A percentile compares a stretch with the other conserved stretches of the same genome.
phyloP scores from a whole-genome alignment of 352 stramenopile species.

The Phytopythium vexans region DNA sequence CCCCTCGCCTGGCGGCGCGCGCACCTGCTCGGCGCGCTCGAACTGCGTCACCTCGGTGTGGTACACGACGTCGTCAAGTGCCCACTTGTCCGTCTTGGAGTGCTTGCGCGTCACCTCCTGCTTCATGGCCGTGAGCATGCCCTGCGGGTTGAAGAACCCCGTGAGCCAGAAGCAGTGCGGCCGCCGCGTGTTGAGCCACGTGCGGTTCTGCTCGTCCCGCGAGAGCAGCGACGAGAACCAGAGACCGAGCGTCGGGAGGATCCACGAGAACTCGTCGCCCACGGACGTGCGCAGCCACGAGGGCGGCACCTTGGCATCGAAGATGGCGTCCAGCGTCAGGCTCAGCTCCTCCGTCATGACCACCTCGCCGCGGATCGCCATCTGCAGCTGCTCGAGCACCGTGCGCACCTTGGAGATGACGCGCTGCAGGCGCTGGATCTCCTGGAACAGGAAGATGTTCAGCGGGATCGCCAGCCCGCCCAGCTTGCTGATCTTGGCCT shows the following conservation, averaged over 20 bases:
- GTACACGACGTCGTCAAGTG: conserved; percentile 97
- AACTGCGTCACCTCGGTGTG: conserved; percentile 96
- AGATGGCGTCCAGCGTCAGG: conserved; percentile 94
- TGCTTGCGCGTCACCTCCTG: conserved; percentile 98
- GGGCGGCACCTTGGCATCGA: conserved; percentile 93
- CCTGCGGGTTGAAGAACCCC: conserved; percentile 98
- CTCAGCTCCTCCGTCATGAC: conserved; percentile 97
- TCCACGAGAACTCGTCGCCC: conserved; percentile 98
- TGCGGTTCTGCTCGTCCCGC: conserved; percentile 94
- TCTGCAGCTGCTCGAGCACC: conserved; percentile 94
- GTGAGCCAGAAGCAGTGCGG: conserved; percentile 97
- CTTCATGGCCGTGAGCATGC: conserved; percentile 98
- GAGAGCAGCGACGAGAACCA: conserved; percentile 97
- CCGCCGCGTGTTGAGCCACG: conserved; percentile 93
- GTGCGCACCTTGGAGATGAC: conserved; percentile 96
- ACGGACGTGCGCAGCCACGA: conserved; percentile 96
- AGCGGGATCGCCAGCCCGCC: conserved; percentile 95
- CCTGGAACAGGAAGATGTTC: conserved; percentile 99
- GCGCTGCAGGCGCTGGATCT: conserved; percentile 96
- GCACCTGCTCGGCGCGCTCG: conserved; percentile 90
- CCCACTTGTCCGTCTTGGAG: conserved; percentile 96
- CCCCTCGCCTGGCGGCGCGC: conserved; percentile 87
- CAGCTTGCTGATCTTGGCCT: conserved; percentile 95
- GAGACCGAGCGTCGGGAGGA: conserved; percentile 92
- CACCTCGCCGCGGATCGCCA: conserved; percentile 97